Percentiles rank a stretch among this genome's conserved stretches.
phyloP scores from a whole-genome alignment of 495 filamentous ascomycete species.

The Hypomontagnella monticulosa region DNA sequence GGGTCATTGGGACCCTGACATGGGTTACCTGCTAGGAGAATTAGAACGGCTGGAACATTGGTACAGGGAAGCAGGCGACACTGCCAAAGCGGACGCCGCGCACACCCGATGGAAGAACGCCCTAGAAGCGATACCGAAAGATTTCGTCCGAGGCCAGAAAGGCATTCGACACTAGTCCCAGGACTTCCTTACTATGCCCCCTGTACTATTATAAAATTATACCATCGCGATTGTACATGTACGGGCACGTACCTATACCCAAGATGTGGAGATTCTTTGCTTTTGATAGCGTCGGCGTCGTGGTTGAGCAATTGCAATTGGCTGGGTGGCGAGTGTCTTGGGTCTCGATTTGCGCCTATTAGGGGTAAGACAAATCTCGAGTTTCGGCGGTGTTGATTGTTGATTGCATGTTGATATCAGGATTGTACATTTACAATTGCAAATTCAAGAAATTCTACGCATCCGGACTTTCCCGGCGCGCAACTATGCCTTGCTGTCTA shows the following conservation, averaged over 20 bases:
- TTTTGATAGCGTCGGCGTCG: constrained; percentile 32
- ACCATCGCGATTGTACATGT: neutral
- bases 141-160: constrained; percentile 35
- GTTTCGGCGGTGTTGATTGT: neutral
- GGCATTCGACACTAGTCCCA: constrained; percentile 26
- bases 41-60: constrained; percentile 43
- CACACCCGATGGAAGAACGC: constrained; percentile 37
- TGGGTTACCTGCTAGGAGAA: constrained; percentile 46
- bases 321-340: neutral
- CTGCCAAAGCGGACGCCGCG: constrained; percentile 27
- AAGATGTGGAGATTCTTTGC: neutral
- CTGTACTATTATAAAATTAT: constrained; percentile 5
- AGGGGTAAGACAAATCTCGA: constrained; percentile 29
- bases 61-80: constrained; percentile 44
- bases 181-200: neutral
- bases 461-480: neutral
- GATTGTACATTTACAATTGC: constrained; percentile 15
- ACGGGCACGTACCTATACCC: constrained; percentile 3
- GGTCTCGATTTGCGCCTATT: constrained; percentile 18
- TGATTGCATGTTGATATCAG: neutral
- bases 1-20: constrained; percentile 44
- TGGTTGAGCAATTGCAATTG: constrained; percentile 11
- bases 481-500: too few relatives aligned
- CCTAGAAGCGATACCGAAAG: constrained; percentile 41
- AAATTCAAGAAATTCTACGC: neutral